phyloP scores from a whole-genome alignment of 345 rosid species.

The Abelmoschus esculentus region DNA sequence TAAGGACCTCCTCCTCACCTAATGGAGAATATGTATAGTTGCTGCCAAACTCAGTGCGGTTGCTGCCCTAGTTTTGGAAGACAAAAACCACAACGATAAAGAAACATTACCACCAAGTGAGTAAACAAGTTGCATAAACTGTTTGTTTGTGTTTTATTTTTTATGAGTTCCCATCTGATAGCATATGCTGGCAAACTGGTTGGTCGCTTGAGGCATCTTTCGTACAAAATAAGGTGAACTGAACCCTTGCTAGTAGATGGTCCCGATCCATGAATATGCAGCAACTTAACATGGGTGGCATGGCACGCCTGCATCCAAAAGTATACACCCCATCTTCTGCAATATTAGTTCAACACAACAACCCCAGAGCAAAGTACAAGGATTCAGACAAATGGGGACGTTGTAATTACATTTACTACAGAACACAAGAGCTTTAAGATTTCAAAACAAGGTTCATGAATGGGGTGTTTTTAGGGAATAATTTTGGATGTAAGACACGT shows the following conservation, averaged over 20 bases:
- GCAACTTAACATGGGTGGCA: neutral
- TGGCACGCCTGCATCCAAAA: neutral
- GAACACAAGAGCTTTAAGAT: neutral
- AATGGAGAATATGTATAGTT: too few species aligned
- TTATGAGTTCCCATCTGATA: neutral
- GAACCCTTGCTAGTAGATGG: neutral
- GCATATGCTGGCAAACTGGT: conserved; percentile 1
- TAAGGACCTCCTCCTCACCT: too few species aligned
- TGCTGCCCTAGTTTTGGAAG: neutral
- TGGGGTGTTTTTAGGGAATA: too few species aligned
- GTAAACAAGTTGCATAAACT: neutral
- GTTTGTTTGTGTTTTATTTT: neutral
- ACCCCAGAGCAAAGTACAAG: neutral
- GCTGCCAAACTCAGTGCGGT: too few species aligned
- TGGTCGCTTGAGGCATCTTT: conserved; percentile 6
- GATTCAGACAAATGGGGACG: neutral
- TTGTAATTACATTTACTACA: neutral
- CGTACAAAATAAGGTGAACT: neutral
- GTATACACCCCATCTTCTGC: neutral
- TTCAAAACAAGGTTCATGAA: neutral
- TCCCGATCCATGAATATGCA: neutral
- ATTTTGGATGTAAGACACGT: too few species aligned
- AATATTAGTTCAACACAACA: neutral
- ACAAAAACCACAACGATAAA: neutral
- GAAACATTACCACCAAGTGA: neutral